Conservation (phyloP, 768 basidiomycete species). For the Lyophyllum shimeji region DNA sequence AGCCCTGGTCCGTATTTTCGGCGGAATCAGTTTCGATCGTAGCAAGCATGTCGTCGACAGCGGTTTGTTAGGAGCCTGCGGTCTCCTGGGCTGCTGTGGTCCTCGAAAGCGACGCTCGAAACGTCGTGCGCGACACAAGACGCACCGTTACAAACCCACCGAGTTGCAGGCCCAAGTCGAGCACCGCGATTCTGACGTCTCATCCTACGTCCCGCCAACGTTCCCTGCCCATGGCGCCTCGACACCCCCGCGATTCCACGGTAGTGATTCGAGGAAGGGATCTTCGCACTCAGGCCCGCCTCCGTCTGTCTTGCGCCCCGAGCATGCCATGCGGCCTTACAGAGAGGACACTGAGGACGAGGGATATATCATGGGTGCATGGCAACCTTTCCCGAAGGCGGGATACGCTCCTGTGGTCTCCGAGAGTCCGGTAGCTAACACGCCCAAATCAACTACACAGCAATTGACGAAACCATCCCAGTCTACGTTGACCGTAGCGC, state of each 20-base stretch:
- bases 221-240: slow-evolving; percentile 28
- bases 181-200: slow-evolving; percentile 42
- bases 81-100: slow-evolving; percentile 67
- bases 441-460: slow-evolving; percentile 12
- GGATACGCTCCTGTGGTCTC: slow-evolving; percentile 47
- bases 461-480: slow-evolving; percentile 17
- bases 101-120: slow-evolving; percentile 39
- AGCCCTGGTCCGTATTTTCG: slow-evolving; percentile 74
- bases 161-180: slow-evolving; percentile 16
- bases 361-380: slow-evolving; percentile 93
- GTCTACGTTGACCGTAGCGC: slow-evolving; percentile 17
- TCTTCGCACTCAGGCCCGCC: slow-evolving; percentile 61
- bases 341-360: slow-evolving; percentile 81
- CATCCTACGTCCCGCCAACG: slow-evolving; percentile 50
- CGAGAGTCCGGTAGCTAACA: slow-evolving; percentile 26
- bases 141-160: slow-evolving; percentile 17
- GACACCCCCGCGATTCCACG: slow-evolving; percentile 34
- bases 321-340: slow-evolving; percentile 75
- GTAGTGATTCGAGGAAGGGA: slow-evolving; percentile 41
- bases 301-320: slow-evolving; percentile 73
- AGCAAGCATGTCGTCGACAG: slow-evolving; percentile 78
- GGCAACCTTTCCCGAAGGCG: slow-evolving; percentile 69
- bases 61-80: slow-evolving; percentile 84
- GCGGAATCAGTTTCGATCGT: slow-evolving; percentile 80
- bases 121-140: slow-evolving; percentile 19